A percentile compares a stretch with the other conserved stretches of the same genome.
Evolutionary conservation across 805 yeast species (phyloP).

Genomic region (Candida coquimbonensis): DNA sequence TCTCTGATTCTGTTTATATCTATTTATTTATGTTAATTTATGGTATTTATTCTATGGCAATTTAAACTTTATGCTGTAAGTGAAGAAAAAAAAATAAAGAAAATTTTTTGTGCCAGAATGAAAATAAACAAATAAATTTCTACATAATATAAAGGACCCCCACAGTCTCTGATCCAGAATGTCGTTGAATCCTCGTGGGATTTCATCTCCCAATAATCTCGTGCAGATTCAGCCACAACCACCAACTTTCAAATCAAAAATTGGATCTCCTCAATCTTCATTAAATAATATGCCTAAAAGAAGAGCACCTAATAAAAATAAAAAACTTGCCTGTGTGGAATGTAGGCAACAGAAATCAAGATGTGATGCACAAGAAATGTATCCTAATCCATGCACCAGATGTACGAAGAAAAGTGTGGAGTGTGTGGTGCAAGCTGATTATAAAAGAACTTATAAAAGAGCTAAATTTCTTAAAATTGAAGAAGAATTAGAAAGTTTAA

Average conservation of each 20-base stretch:
- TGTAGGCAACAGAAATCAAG: conserved; percentile 93
- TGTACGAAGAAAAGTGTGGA: conserved; percentile 63
- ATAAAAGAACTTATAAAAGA: conserved; percentile 84
- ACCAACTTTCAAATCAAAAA: neutral
- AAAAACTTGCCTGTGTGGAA: conserved; percentile 85
- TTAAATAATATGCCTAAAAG: neutral
- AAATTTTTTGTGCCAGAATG: too few relatives aligned
- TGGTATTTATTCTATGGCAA: neutral
- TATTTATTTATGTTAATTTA: neutral
- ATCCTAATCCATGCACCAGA: conserved; percentile 77
- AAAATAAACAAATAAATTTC: too few relatives aligned
- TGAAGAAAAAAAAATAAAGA: too few relatives aligned
- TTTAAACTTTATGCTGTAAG: too few relatives aligned
- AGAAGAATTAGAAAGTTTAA: conserved; percentile 64
- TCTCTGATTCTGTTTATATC: neutral
- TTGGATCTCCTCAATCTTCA: neutral
- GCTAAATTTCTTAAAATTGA: conserved; percentile 81
- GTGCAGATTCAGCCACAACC: neutral
- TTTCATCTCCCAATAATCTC: too few relatives aligned
- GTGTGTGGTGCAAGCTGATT: conserved; percentile 73
- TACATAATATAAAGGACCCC: too few relatives aligned
- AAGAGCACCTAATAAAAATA: conserved; percentile 17
- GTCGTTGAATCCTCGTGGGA: too few relatives aligned
- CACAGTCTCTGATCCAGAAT: too few relatives aligned
- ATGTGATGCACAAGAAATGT: conserved; percentile 75